Base-by-base conservation (phyloP, 2,329 filamentous ascomycete species). In the Aspergillus niger region DNA sequence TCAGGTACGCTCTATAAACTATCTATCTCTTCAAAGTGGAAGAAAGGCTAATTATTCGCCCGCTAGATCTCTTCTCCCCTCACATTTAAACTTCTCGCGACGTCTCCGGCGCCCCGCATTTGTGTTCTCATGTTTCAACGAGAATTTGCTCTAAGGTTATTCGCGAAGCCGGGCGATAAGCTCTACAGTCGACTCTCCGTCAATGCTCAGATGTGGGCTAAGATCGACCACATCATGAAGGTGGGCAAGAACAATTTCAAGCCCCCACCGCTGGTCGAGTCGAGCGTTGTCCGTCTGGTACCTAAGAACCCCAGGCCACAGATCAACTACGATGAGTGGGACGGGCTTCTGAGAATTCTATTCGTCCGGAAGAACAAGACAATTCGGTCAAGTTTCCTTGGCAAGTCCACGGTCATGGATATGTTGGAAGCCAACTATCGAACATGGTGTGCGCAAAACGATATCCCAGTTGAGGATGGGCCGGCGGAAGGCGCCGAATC, bases 171-270 rank as follows among this genome's bases (percentile, higher is more conserved):
- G 0, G 91, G 91, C 8, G 93, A 97, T 72, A 86, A 92, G 56
- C 86, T 98, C 8, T 98, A 97, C 81, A 92, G 89, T 66, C 86
- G 95, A n/a, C 83, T 98, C 26, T 91, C 87, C 1, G 94, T 97
- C 60, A 98, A 98, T 71, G 91, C 91, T 17, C 94, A 98, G 74
- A 96, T 98, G 83, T 97, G 91, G 86, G 86, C 89, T 8, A 88
- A 87, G 69, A 86, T 89, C 49, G 77, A 80, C 61, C 80, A 85
- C 67, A 87, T 96, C 68, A 91, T 96, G 89, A 97, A 97, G 80
- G 94, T 98, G 49, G 92, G 93, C 65, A 91, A 89, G 78, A 95
- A 96, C 78, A 98, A 98, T 80, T 99, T 98, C 84, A 92, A 91
- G 63, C 95, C 95, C 0, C 94, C 95, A 0, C 95, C 95, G 8